A percentile compares a stretch with the other conserved stretches of the same genome.
Evolutionary conservation across 441 rosid genomes (phyloP).

Genomic region (Pelargonium citronellum): DNA sequence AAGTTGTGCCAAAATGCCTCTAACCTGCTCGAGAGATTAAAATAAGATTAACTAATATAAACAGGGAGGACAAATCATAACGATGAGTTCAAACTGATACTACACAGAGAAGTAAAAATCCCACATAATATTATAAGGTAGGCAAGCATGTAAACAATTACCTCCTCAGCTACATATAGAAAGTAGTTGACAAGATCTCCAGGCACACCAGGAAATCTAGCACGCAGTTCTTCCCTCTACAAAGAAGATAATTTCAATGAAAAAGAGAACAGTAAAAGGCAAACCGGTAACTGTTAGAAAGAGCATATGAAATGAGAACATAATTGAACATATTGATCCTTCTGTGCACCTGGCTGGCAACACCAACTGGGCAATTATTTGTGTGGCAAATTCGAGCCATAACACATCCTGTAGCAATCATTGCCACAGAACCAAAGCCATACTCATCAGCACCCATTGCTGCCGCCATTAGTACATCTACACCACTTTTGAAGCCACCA

Average conservation of each 20-base stretch:
- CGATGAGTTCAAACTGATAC: not conserved
- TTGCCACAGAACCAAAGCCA: conserved; percentile 97
- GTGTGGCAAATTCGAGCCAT: conserved; percentile 99
- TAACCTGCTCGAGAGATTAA: conserved; percentile 45
- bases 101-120: conserved; percentile 10
- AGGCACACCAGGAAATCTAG: conserved; percentile 98
- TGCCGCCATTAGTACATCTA: conserved; percentile 98
- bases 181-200: conserved; percentile 97
- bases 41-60: conserved; percentile 11
- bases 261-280: conserved; percentile 17
- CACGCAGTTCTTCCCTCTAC: conserved; percentile 94
- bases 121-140: conserved; percentile 6
- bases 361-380: conserved; percentile 98
- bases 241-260: conserved; percentile 14
- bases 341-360: conserved; percentile 82
- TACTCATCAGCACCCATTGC: conserved; percentile 98
- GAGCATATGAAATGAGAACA: conserved; percentile 17
- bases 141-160: conserved; percentile 26
- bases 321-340: conserved; percentile 12
- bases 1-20: conserved; percentile 86
- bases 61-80: conserved; percentile 5
- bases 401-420: conserved; percentile 99
- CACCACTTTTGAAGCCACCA: conserved; percentile 93
- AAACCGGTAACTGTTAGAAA: conserved; percentile 10
- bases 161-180: conserved; percentile 98